These are phyloP conservation scores for Neonectria punicea DNA, from an alignment of 2,329 filamentous ascomycete species.

Conservation along the genomic window DNA sequence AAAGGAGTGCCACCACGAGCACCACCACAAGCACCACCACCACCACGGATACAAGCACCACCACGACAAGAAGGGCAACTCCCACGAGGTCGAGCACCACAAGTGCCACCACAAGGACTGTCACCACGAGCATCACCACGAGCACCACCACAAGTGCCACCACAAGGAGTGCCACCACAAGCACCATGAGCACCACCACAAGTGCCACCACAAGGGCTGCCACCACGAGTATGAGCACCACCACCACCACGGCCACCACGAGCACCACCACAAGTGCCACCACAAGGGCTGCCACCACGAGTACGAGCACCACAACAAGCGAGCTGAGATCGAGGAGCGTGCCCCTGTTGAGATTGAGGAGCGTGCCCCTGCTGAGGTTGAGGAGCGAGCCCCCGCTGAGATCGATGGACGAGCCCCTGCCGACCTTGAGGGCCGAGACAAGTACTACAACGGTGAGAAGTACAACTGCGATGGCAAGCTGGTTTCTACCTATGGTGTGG, in stretches of 20 bases:
- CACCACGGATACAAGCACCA: background rate
- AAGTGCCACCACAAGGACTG: background rate
- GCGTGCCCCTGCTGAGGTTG: background rate
- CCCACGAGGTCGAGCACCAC: background rate
- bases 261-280: background rate
- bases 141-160: background rate
- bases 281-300: background rate
- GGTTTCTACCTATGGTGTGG: slow-evolving; percentile 25
- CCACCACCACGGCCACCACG: slow-evolving; percentile 8
- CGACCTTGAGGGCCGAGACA: slow-evolving; percentile 16
- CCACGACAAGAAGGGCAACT: background rate
- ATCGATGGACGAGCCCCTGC: background rate
- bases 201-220: background rate
- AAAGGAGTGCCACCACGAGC: slow-evolving; percentile 7
- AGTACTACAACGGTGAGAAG: slow-evolving; percentile 34
- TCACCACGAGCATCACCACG: background rate
- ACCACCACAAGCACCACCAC: slow-evolving; percentile 3
- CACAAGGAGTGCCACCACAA: background rate
- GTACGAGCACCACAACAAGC: too few relatives aligned
- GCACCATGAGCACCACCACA: background rate
- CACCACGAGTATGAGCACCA: background rate
- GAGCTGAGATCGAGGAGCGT: background rate
- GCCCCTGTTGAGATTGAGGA: background rate
- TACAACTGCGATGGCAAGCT: slow-evolving; percentile 24
- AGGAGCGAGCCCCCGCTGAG: background rate